phyloP scores from a whole-genome alignment of 2,329 filamentous ascomycete species.

The Fusarium acutatum region DNA sequence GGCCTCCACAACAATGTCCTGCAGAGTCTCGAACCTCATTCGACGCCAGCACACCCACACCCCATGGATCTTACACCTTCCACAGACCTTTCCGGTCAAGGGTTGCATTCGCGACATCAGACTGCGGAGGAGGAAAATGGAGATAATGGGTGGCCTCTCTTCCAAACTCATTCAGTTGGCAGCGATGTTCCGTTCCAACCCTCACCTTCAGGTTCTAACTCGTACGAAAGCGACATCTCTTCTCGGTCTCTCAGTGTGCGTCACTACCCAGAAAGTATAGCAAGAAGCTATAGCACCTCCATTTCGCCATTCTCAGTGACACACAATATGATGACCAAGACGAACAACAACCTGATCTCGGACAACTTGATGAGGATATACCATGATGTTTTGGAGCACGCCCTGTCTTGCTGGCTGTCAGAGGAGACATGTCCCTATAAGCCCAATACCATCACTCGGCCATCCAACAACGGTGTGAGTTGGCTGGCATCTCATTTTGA shows the following conservation, averaged over 20 bases:
- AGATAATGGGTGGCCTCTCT: constrained; percentile 39
- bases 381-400: constrained; percentile 63
- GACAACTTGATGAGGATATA: constrained; percentile 52
- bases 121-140: constrained; percentile 38
- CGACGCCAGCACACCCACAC: constrained; percentile 29
- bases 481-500: constrained; percentile 41
- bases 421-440: constrained; percentile 62
- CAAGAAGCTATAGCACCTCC: constrained; percentile 38
- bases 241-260: constrained; percentile 38
- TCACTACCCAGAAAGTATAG: constrained; percentile 38
- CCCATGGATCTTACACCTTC: constrained; percentile 35
- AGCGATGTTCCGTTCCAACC: constrained; percentile 39
- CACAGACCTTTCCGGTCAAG: constrained; percentile 30
- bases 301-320: constrained; percentile 41
- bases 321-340: constrained; percentile 38
- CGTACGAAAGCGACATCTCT: constrained; percentile 41
- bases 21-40: constrained; percentile 27
- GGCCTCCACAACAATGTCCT: constrained; percentile 36
- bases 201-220: constrained; percentile 40
- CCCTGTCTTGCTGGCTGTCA: constrained; percentile 62
- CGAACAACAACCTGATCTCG: constrained; percentile 41
- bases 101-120: constrained; percentile 27
- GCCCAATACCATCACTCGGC: constrained; percentile 27
- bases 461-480: constrained; percentile 41
- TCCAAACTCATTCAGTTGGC: constrained; percentile 36